Evolutionary conservation across 169 alveolate species (phyloP), one percentile per base, ranked within the genome.

Genomic region (Plasmodium ovale): DNA sequence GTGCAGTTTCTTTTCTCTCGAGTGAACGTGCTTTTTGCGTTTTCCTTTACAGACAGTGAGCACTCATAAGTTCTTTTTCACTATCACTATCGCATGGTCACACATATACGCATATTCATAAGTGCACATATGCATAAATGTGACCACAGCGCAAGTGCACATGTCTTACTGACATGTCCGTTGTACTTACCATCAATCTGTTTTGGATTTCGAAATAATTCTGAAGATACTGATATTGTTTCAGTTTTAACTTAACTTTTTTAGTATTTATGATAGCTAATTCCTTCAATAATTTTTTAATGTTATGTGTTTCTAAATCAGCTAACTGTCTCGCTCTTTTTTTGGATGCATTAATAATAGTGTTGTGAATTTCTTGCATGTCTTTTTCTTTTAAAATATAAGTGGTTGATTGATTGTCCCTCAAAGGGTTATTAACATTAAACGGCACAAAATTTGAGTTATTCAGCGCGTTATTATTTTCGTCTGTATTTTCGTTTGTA

Each of bases 341-440:
- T 70, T 82, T 82, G 7, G 90, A 82, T 5, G 90, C 74, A 10
- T 65, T 54, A 53, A 82, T 82, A 51, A 82, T 42, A 23, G 84
- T 82, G 42, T 82, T 53, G 44, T 82, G 90, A 51, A 82, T 82
- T 49, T 65, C 84, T 59, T 82, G 68, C 90, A 82, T 82, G 16
- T 82, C 90, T 21, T 65, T 37, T 53, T 82, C 90, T 14, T 68
- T 59, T 33, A 82, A 70, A 51, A 82, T 82, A 33, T 82, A 82
- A 2, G 90, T 82, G 19, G 90, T 67, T 1, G 74, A 27, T 14
- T 21, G 67, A 29, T 6, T 53, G 16, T 49, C 44, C 31, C 60
- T 74, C 29, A 35, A 27, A 47, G 68, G 42, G 23, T 29, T 31
- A 51, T 74, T 60, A 19, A 44, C 1, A 31, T 74, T 39, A 33